phyloP scores from a whole-genome alignment of 169 alveolate genomes.

The Plasmodium adleri region DNA sequence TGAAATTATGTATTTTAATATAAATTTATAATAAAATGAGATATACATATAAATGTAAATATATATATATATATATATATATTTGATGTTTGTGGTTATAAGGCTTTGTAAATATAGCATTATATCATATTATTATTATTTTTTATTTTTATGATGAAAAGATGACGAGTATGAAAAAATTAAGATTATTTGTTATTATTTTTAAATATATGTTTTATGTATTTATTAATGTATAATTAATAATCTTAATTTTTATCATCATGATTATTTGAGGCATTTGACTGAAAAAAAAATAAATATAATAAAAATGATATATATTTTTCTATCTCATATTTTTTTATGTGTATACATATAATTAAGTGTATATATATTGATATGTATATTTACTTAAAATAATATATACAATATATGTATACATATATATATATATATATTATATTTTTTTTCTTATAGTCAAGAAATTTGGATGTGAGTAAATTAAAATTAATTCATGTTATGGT shows the following conservation, averaged over 20 bases:
- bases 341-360: neutral
- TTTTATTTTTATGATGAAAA: slow-evolving; percentile 69
- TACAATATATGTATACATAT: neutral
- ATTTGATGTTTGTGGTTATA: neutral
- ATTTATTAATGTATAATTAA: slow-evolving; percentile 54
- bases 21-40: slow-evolving; percentile 61
- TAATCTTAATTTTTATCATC: slow-evolving; percentile 73
- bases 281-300: slow-evolving; percentile 77
- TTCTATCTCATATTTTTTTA: neutral
- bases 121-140: slow-evolving; percentile 19
- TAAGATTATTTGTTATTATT: slow-evolving; percentile 51
- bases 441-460: slow-evolving; percentile 87
- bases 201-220: slow-evolving; percentile 82
- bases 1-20: neutral
- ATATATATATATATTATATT: slow-evolving; percentile 3
- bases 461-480: slow-evolving; percentile 93
- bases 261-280: slow-evolving; percentile 88
- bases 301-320: slow-evolving; percentile 22
- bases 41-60: too few species aligned
- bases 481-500: slow-evolving; percentile 94
- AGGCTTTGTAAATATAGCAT: neutral
- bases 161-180: slow-evolving; percentile 78
- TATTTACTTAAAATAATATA: neutral
- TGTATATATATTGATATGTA: neutral
- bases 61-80: slow-evolving; percentile 72